phyloP scores from a whole-genome alignment of 31 red algal genomes.

The Porphyra umbilicalis region DNA sequence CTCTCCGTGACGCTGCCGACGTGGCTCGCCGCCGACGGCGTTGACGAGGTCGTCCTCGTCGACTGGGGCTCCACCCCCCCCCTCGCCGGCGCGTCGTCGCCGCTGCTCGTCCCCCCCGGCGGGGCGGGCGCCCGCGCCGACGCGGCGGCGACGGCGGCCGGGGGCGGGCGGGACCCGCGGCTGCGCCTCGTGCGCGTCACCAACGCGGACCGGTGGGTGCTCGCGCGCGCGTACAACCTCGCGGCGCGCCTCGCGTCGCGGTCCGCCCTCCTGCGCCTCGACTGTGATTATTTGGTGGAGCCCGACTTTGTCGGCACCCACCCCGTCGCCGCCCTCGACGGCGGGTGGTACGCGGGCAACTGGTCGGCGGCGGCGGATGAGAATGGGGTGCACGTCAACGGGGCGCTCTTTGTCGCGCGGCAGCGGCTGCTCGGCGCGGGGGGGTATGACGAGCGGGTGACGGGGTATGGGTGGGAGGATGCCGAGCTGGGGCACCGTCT shows the following conservation, averaged over 20 bases:
- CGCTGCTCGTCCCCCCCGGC: neutral
- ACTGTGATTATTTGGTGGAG: slow-evolving; percentile 65
- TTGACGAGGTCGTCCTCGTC: slow-evolving; percentile 53
- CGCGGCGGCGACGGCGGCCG: slow-evolving; percentile 7
- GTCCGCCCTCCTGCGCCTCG: slow-evolving; percentile 33
- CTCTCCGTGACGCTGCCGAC: slow-evolving; percentile 34
- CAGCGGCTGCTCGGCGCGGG: slow-evolving; percentile 32
- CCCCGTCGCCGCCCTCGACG: slow-evolving; percentile 9
- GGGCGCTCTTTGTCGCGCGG: slow-evolving; percentile 42
- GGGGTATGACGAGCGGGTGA: slow-evolving; percentile 81
- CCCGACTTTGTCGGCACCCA: slow-evolving; percentile 21
- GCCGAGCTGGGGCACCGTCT: slow-evolving; percentile 61
- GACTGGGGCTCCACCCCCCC: slow-evolving; percentile 64
- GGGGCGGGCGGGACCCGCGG: slow-evolving; percentile 5
- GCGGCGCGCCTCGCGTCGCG: slow-evolving; percentile 14
- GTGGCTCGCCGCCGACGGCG: slow-evolving; percentile 27
- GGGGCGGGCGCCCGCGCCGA: neutral
- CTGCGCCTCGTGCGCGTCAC: slow-evolving; percentile 42
- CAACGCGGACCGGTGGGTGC: slow-evolving; percentile 40
- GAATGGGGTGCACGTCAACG: slow-evolving; percentile 87
- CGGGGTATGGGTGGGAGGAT: slow-evolving; percentile 89
- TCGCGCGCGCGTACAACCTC: slow-evolving; percentile 68
- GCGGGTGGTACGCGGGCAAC: slow-evolving; percentile 50
- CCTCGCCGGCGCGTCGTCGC: slow-evolving; percentile 9
- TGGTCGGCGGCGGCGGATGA: slow-evolving; percentile 62